Evolutionary conservation across 352 stramenopile species (phyloP), one percentile per base, ranked within the genome.

Genomic region (Phytophthora fragariaefolia): DNA sequence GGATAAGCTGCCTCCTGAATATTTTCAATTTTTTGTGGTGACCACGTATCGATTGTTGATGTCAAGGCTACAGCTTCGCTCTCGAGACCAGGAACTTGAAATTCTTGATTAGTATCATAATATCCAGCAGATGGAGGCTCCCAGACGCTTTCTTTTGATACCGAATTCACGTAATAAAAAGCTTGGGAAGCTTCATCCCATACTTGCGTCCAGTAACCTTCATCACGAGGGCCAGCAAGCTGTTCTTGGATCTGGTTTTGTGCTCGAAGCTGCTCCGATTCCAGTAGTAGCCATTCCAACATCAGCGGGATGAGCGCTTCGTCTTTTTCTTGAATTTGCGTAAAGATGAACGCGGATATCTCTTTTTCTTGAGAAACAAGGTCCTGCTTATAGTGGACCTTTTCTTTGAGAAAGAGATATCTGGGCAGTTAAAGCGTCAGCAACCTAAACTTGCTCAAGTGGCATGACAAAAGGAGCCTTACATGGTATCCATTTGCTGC

Each of bases 361-460:
- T 90, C 83, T 8, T 77, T 83, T 24, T 92, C 80, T 40, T 89
- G 81, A 0, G 77, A 73, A 4, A 89, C 83, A 10, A 94, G 73
- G 50, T 94, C 85, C 23, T 91, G 72, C 20, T 87, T 74, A 48
- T 83, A 77, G 48, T 94, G 85, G 9, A 94, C 79, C 46, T 94
- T 94, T 50, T 94, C 85, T 47, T 94, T 94, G 9, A 94, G 63
- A 61, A 80, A 94, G 15, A 94, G 66, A 57, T 93, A 92, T 50
- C 82, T 91, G 27, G 20, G 30, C 17, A 66, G 24, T 42, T 20
- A 6, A 56, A 58, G 10, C 7, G n/a, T 71, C 47, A 71, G 34
- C 24, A 51, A 13, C 26, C 24, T 5, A 13, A 62, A 20, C 4
- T n/a, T 24, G 6, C 18, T 0, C 38, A 22, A 52, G 46, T 3